These are phyloP conservation scores for Mycena galopus DNA, from an alignment of 768 basidiomycete genomes.

Conservation along the genomic window DNA sequence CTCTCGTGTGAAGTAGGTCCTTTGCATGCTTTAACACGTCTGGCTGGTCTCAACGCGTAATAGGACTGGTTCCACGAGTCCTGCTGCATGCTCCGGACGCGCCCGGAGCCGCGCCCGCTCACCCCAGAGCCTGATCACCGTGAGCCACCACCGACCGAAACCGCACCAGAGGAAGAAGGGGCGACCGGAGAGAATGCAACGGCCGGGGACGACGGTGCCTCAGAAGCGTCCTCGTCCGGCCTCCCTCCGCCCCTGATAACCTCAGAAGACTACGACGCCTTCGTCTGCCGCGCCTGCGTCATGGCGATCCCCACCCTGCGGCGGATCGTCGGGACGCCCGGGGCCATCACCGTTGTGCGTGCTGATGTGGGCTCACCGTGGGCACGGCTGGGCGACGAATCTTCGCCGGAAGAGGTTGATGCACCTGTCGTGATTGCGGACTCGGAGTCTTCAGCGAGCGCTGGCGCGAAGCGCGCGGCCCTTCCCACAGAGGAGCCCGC, in stretches of 20 bases:
- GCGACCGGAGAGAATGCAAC: neutral
- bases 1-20: slow-evolving; percentile 86
- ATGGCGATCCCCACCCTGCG: slow-evolving; percentile 62
- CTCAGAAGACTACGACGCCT: slow-evolving; percentile 78
- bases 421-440: slow-evolving; percentile 46
- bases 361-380: slow-evolving; percentile 61
- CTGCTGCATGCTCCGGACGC: slow-evolving; percentile 83
- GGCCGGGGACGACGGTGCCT: slow-evolving; percentile 59
- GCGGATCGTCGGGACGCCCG: slow-evolving; percentile 77
- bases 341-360: slow-evolving; percentile 76
- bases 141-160: neutral
- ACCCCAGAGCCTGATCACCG: slow-evolving; percentile 46
- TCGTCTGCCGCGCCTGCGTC: slow-evolving; percentile 83
- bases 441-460: slow-evolving; percentile 27
- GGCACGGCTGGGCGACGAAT: slow-evolving; percentile 60
- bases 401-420: slow-evolving; percentile 16
- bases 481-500: slow-evolving; percentile 48
- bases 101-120: slow-evolving; percentile 63
- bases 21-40: neutral
- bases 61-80: slow-evolving; percentile 96
- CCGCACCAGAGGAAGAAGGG: neutral
- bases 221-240: slow-evolving; percentile 73
- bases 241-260: slow-evolving; percentile 78
- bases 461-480: slow-evolving; percentile 63
- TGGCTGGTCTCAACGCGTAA: neutral